phyloP scores from a whole-genome alignment of 2,329 filamentous ascomycete genomes.

The Colletotrichum tamarilloi region DNA sequence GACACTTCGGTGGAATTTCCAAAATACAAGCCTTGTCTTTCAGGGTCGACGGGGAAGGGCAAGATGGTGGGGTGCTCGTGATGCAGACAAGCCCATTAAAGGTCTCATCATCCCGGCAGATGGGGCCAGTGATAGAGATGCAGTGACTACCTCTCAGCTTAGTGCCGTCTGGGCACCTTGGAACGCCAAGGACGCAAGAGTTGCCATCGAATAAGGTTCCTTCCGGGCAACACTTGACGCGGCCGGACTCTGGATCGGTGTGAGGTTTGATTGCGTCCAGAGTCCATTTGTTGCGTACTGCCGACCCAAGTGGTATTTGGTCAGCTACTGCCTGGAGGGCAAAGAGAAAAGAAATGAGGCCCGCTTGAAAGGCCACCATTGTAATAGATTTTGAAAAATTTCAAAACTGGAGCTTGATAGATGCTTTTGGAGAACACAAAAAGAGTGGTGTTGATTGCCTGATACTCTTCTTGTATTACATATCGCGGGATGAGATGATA shows the following conservation, averaged over 20 bases:
- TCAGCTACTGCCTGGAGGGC: neutral
- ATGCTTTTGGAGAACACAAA: neutral
- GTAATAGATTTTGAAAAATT: neutral
- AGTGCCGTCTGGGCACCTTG: neutral
- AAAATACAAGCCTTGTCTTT: neutral
- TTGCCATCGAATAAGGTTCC: neutral
- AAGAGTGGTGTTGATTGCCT: neutral
- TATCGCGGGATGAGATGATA: neutral
- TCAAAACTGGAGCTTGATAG: neutral
- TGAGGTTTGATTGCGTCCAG: neutral
- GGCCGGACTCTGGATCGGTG: neutral
- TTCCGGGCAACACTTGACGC: neutral
- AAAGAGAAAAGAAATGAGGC: neutral
- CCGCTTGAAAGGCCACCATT: neutral
- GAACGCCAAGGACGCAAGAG: neutral
- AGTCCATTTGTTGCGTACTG: neutral
- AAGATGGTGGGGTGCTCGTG: neutral
- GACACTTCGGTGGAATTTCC: neutral
- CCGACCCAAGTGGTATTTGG: neutral
- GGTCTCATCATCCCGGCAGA: neutral
- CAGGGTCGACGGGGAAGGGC: neutral
- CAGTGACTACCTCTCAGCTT: neutral
- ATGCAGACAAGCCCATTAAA: neutral
- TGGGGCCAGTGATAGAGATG: neutral
- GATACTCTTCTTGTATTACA: neutral